Base-by-base conservation (phyloP, 2,329 filamentous ascomycete species). In the Calonectria pseudoreteaudii region DNA sequence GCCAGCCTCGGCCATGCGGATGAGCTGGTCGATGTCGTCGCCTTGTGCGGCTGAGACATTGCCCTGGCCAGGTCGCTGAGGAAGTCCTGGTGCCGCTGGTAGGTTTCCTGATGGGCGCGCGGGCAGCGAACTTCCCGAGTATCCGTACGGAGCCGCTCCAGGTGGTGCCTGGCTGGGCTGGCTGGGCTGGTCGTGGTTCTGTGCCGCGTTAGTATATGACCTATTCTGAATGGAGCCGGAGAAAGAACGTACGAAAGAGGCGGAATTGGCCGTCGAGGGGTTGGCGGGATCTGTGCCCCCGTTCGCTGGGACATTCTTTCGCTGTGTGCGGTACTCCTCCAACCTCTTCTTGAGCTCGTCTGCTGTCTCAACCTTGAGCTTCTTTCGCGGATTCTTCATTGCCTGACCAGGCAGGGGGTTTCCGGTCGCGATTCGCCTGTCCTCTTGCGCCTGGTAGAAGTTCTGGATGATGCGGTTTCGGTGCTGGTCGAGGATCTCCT, bases 371-470 rank as follows among this genome's bases (percentile, higher is more conserved):
- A 95, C 87, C 87, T 94, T 92, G 78, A 93, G 86, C 86, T 93
- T 93, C 86, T 93, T 93, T 13, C 88, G 91, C 1, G 92, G 91
- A 74, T 92, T 92, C 83, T 95, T 93, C 47, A 86, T 84, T 67
- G 87, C 88, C 73, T 89, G 88, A 2, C 94, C 93, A 0, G 94
- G 91, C 23, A 93, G 91, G 3, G 94, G 94, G 81, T 98, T 98
- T 44, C 96, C 96, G 1, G 95, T 98, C 11, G 92, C 90, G 64
- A 93, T 92, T 78, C 94, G 93, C 73, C 95, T 91, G 80, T 98
- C 95, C 72, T 94, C 93, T 85, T 98, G 94, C 31, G 93, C 93
- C 83, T 95, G 93, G 85, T 97, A 96, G 85, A 93, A 98, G 84
- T 94, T 93, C 79, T 94, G 91, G 76, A 95, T 92, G 82, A 98